phyloP scores from a whole-genome alignment of 164 flowering plant species.

The Saururus chinensis region DNA sequence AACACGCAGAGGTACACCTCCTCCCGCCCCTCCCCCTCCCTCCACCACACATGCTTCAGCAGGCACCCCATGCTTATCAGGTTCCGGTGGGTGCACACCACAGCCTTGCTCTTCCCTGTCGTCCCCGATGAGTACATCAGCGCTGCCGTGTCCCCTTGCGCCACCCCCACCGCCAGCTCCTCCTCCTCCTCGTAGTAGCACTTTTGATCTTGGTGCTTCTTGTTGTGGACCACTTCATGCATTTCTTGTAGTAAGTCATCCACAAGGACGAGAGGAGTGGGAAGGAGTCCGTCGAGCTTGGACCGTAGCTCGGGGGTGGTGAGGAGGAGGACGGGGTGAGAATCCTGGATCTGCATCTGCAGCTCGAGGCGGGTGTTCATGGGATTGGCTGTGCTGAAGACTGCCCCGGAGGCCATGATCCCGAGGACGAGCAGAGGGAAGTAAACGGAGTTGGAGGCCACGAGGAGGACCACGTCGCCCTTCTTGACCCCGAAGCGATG shows the following conservation, averaged over 20 bases:
- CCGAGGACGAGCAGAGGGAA: slow-evolving; percentile 17
- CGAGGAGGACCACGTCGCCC: slow-evolving; percentile 20
- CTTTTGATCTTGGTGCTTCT: too few species aligned
- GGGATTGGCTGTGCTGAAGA: slow-evolving; percentile 21
- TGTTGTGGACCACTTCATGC: neutral
- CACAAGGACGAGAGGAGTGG: slow-evolving; percentile 5
- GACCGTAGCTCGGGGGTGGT: slow-evolving; percentile 12
- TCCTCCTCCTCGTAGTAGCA: neutral
- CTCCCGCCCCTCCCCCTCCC: slow-evolving; percentile 1
- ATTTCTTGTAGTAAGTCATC: slow-evolving; percentile 1
- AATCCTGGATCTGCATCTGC: slow-evolving; percentile 13
- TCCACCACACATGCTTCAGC: slow-evolving; percentile 15
- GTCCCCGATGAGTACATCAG: slow-evolving; percentile 28
- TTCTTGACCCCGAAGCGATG: slow-evolving; percentile 10
- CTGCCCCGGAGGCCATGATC: slow-evolving; percentile 17
- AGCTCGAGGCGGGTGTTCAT: slow-evolving; percentile 15
- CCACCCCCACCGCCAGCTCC: neutral
- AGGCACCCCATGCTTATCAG: slow-evolving; percentile 14
- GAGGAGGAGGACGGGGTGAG: slow-evolving; percentile 14
- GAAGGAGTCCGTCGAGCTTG: slow-evolving; percentile 11
- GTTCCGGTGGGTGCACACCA: slow-evolving; percentile 17
- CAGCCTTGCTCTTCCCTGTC: slow-evolving; percentile 25
- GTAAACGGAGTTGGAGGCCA: slow-evolving; percentile 16
- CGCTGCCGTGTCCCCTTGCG: slow-evolving; percentile 15
- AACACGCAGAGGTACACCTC: slow-evolving; percentile 21